Evolutionary conservation across 148 eudicot species (phyloP), one percentile per base, ranked within the genome.

Genomic region (Silene conica): DNA sequence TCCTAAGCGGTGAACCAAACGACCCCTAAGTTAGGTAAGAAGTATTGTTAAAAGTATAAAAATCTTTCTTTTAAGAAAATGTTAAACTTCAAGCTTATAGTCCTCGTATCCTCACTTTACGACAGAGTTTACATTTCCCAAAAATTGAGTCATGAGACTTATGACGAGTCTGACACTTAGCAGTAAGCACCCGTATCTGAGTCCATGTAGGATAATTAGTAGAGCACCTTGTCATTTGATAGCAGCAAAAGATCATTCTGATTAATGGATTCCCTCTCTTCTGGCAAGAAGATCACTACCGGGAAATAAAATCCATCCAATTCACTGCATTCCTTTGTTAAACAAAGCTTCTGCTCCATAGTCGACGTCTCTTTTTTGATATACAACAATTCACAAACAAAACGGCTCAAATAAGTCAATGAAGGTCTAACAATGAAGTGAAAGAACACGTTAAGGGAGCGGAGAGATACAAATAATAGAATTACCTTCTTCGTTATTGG

Each of bases 211-310:
- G 16, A 50, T 50, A 50, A 9, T 0, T 25, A 48, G 21, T 26
- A 46, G 67, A 56, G 60, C 77, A 93, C 97, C 96, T 89, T 85
- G 22, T 81, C 82, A 58, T 73, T 84, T 48, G 98, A 85, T 67
- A 94, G 75, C 72, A 91, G 65, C 74, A 94, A 73, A 67, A 94
- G 86, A 79, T 94, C 98, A 75, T 92, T 89, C 67, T 87, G 89
- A 68, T 80, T 77, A 73, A 89, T 45, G n/a, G 82, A 80, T 59
- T 70, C 86, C 55, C 79, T 75, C 56, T 83, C 85, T 9, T 72
- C 74, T 21, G 31, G 73, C 3, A 3, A 38, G 74, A 79, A 80
- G 45, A 77, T 9, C 50, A 84, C 63, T 43, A 60, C 75, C 6
- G 82, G 89, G 41, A 83, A 71, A 79, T 86, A 78, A 87, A 94